Evolutionary conservation across 371 early-diverging fungal genomes (phyloP), one percentile per base, ranked within the genome.

Genomic region (Nematocida sp.): DNA sequence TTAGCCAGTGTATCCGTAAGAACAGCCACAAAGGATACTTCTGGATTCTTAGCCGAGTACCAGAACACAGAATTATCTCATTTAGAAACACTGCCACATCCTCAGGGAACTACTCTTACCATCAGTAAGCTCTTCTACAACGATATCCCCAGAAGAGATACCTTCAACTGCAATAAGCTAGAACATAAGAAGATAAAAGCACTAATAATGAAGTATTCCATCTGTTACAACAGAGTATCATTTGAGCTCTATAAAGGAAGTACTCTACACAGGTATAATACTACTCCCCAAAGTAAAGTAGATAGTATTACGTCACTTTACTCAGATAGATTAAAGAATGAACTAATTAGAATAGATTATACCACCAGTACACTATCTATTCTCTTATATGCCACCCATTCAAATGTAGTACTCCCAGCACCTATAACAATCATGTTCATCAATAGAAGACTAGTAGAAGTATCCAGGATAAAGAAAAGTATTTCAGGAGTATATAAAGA

Each of bases 1-100:
- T 88, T 93, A 2, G 89, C 92, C 0, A 90, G 91, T 78, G 86
- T 98, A 25, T 88, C 88, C 11, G 89, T 98, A 65, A 88, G 49
- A 40, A 80, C 77, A 15, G 58, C 75, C 19, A 70, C 61, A 41
- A 40, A 23, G 15, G 55, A 45, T 19, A 38, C 3, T n/a, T 65
- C 53, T 7, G 80, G 78, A 37, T 51, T 53, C 17, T 45, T 32
- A 23, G 31, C 31, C 2, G 58, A 32, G 19, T 82, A 81, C 46
- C 48, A 45, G 35, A 53, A 75, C 25, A 47, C 37, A 17, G 29
- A 49, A 31, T 19, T 82, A 21, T 37, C 63, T 7, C 19, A 43
- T 2, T 48, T 63, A 19, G 79, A 66, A 55, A 41, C 43, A 48
- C 41, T 53, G 23, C 47, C 70, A 2, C 35, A 55, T 25, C 70